phyloP scores from a whole-genome alignment of 1,284 basidiomycete genomes.

The Ustilago bromivora region DNA sequence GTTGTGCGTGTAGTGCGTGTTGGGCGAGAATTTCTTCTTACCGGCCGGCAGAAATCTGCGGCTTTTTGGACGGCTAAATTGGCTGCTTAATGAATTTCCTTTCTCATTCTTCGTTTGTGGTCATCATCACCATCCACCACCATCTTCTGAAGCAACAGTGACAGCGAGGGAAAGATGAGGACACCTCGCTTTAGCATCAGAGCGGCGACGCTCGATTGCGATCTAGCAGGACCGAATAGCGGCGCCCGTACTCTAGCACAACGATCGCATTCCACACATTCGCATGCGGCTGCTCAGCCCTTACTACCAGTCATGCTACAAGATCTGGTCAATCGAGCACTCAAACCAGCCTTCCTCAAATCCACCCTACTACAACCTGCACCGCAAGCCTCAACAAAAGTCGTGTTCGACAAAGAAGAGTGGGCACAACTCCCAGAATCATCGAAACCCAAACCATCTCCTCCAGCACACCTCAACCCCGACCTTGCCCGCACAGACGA shows the following conservation, averaged over 20 bases:
- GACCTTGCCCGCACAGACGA: not conserved
- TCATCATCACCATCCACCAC: conserved; percentile 8
- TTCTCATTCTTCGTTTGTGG: not conserved
- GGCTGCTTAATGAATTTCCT: not conserved
- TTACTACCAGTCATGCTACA: conserved; percentile 15
- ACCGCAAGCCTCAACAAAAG: not conserved
- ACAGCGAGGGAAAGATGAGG: conserved; percentile 15
- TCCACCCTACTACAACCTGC: conserved; percentile 12
- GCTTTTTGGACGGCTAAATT: conserved; percentile 21
- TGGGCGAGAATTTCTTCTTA: conserved; percentile 32
- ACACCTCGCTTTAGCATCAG: conserved; percentile 4
- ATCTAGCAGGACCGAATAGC: not conserved
- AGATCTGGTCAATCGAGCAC: conserved; percentile 24
- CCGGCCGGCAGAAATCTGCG: conserved; percentile 30
- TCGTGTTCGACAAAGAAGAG: not conserved
- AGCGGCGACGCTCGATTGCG: not conserved
- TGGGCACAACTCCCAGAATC: not conserved
- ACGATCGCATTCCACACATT: not conserved
- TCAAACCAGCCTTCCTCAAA: conserved; percentile 2
- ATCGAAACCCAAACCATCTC: not conserved
- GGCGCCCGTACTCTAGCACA: not conserved
- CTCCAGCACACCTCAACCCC: not conserved
- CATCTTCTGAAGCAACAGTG: not conserved
- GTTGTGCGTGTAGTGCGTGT: not conserved
- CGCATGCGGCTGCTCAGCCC: not conserved